phyloP scores from a whole-genome alignment of 2,329 filamentous ascomycete genomes.

The Fusarium anthophilum region DNA sequence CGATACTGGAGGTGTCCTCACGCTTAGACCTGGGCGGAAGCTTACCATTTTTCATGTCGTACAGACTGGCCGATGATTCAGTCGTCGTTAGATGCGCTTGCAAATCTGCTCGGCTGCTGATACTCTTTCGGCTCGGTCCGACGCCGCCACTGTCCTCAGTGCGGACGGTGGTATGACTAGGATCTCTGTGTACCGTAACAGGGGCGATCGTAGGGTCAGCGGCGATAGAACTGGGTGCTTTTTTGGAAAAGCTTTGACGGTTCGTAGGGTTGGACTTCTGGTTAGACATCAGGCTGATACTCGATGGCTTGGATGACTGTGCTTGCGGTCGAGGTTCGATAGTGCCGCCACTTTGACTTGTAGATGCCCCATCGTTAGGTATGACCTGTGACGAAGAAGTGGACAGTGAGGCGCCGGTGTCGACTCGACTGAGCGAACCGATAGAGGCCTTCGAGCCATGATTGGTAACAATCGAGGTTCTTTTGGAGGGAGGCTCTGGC shows the following conservation, averaged over 20 bases:
- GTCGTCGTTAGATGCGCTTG: slow-evolving; percentile 48
- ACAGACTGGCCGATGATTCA: slow-evolving; percentile 50
- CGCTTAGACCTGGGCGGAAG: slow-evolving; percentile 48
- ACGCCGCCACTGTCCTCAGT: slow-evolving; percentile 56
- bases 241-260: slow-evolving; percentile 54
- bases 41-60: slow-evolving; percentile 51
- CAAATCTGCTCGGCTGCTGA: slow-evolving; percentile 54
- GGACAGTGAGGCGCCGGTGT: slow-evolving; percentile 48
- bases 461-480: slow-evolving; percentile 52
- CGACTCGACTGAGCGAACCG: slow-evolving; percentile 53
- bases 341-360: slow-evolving; percentile 45
- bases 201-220: slow-evolving; percentile 59
- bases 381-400: slow-evolving; percentile 45
- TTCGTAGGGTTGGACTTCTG: slow-evolving; percentile 54
- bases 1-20: slow-evolving; percentile 57
- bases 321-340: slow-evolving; percentile 54
- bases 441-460: slow-evolving; percentile 54
- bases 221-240: slow-evolving; percentile 54
- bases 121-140: slow-evolving; percentile 52
- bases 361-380: slow-evolving; percentile 50
- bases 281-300: slow-evolving; percentile 56
- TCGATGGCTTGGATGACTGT: slow-evolving; percentile 59
- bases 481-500: slow-evolving; percentile 52
- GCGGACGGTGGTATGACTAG: slow-evolving; percentile 52
- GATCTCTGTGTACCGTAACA: slow-evolving; percentile 60